Evolutionary conservation across 306 rosid genomes (phyloP), one percentile per base, ranked within the genome.

Genomic region (Elaeagnus macrophylla): DNA sequence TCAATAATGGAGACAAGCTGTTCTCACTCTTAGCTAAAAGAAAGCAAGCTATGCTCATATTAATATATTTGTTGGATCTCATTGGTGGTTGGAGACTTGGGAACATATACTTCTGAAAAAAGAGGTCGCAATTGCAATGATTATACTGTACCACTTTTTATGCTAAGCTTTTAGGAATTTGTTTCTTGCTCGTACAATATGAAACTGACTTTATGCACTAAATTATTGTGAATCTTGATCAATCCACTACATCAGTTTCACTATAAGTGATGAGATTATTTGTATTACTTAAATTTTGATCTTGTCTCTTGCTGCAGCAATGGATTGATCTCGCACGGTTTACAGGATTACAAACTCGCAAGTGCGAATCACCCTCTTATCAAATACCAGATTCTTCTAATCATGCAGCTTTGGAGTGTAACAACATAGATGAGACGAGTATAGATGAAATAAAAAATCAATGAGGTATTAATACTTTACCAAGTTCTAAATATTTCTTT

Each of bases 261-360:
- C 51, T 52, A 53, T 9, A 12, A 46, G 47, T 18, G 52, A 44
- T 41, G 8, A 20, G 20, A 50, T 59, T 12, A 42, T 9, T 58
- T 6, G 25, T 67, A 56, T 53, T 45, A 37, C 57, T 35, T 11
- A 7, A 12, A 9, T 13, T 40, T 41, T 17, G 14, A 66, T 44
- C 43, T 58, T 65, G 11, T 36, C 59, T 50, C 56, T 48, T 68
- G 57, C 57, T 77, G 88, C 91, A 90, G 95, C 97, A 90, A 90
- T 86, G 97, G 97, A 61, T 90, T 72, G 97, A 90, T 79, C 69
- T 86, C 5, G 97, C 95, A 17, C 94, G 88, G 58, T 64, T 14
- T 47, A 81, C 89, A 0, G 95, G 95, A 56, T 72, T 90, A 47
- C 97, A 90, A 82, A 74, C 81, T 60, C 80, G 72, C 39, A 82